A percentile compares a stretch with the other conserved stretches of the same genome.
Evolutionary conservation across 2,329 filamentous ascomycete genomes (phyloP).

Genomic region (Pseudogymnoascus sp.): DNA sequence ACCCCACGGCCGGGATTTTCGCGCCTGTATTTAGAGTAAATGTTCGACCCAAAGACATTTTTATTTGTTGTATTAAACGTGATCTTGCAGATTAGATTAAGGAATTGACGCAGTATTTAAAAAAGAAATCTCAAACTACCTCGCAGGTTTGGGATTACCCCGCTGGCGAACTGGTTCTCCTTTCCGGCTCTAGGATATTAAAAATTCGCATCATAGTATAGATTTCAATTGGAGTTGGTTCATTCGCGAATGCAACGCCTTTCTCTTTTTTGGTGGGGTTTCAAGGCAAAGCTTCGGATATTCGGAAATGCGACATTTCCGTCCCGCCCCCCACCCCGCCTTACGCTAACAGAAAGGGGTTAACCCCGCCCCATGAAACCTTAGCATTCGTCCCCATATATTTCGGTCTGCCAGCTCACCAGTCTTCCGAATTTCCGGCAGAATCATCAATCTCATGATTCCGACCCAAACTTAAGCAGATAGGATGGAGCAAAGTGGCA

Average conservation of each 20-base stretch:
- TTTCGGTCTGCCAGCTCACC: background rate
- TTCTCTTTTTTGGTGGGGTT: background rate
- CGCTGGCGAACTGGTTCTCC: background rate
- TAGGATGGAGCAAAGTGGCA: background rate
- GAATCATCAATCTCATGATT: background rate
- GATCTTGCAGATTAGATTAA: background rate
- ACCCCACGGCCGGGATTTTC: constrained; percentile 35
- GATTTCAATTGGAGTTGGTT: background rate
- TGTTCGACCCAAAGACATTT: background rate
- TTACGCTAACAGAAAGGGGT: background rate
- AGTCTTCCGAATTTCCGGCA: background rate
- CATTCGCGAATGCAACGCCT: background rate
- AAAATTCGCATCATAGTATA: background rate
- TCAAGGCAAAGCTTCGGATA: background rate
- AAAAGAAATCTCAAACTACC: background rate
- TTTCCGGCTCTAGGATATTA: background rate
- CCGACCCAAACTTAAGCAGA: background rate
- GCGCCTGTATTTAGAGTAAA: constrained; percentile 31
- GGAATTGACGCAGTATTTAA: background rate
- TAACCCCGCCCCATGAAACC: background rate
- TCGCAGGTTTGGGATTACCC: background rate
- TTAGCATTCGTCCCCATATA: background rate
- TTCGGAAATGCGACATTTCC: background rate
- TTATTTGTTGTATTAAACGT: background rate
- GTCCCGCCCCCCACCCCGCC: background rate